Base-by-base conservation (phyloP, 2,329 filamentous ascomycete genomes). In the Nothomitra cinnamomea region DNA sequence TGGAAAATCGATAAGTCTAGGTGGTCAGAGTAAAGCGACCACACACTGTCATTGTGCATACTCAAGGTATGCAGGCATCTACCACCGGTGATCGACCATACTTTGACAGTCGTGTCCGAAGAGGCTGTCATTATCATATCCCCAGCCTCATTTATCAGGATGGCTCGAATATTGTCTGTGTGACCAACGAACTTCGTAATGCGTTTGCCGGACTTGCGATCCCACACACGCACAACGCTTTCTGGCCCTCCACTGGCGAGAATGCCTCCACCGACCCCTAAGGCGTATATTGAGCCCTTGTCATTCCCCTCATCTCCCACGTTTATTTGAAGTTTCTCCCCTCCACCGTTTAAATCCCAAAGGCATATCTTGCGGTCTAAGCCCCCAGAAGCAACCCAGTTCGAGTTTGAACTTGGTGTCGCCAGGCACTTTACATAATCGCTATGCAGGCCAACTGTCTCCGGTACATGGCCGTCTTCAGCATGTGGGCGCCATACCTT, bases 11-110 rank as follows among this genome's bases (percentile, higher is more conserved):
- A 83, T 2, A 98, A 76, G 55, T 84, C 77, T 0, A 89, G 88
- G 61, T 94, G 80, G 53, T 90, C 82, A 0, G 92, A 95, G 67
- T 85, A 94, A 21, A 98, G 74, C 1, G 87, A 94, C 92, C 92
- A 98, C 21, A 98, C 87, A 64, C 89, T 95, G 64, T 95, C 88
- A 64, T 94, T 94, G 69, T 98, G 92, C 92, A 98, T 98, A 53
- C 89, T 95, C 61, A 98, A 77, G 0, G 92, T 98, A 68, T 95
- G 87, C 83, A 96, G 90, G 73, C 92, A 98, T 60, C 92, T 78
- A 54, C 92, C 92, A 21, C 88, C 90, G 10, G 86, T 92, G 60
- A 96, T 82, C 59, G 89, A 95, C 92, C 92, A 98, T 55, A 96
- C 80, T 70, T 98, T 98, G 71, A 98, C 83, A 0, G 92, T 96